Evolutionary conservation across 306 rosid species (phyloP).

Genomic region (Potentilla sterilis): DNA sequence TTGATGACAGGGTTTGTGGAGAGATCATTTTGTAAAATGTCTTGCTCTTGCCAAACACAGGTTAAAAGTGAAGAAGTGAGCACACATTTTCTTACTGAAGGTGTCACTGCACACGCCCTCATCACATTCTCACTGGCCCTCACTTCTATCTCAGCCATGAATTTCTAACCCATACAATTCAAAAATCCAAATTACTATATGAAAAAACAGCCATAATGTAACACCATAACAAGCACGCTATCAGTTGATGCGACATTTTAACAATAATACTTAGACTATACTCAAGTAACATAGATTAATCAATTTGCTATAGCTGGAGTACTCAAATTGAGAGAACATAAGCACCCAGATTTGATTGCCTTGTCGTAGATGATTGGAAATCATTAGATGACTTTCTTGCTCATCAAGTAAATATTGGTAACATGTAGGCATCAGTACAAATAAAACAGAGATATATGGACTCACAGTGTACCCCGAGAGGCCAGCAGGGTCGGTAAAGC

Average conservation of each 20-base stretch:
- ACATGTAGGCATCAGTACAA: not conserved
- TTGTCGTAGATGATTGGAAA: no score
- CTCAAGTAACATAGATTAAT: not conserved
- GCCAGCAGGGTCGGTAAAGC: constrained; percentile 80
- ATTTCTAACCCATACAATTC: constrained; percentile 47
- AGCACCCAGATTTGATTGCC: not conserved
- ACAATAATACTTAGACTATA: not conserved
- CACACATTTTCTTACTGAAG: constrained; percentile 65
- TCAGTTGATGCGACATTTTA: not conserved
- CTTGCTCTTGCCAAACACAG: constrained; percentile 72
- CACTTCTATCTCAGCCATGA: constrained; percentile 79
- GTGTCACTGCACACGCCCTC: constrained; percentile 72
- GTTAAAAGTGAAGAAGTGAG: constrained; percentile 83
- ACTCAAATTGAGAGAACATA: not conserved
- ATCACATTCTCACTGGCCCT: constrained; percentile 73
- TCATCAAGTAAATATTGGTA: not conserved
- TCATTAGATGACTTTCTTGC: not conserved
- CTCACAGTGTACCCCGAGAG: constrained; percentile 88
- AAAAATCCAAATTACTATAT: not conserved
- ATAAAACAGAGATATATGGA: not conserved
- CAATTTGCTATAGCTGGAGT: not conserved
- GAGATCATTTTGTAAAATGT: constrained; percentile 23
- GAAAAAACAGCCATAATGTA: not conserved
- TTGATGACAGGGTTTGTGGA: constrained; percentile 34
- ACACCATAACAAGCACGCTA: not conserved